Conservation (phyloP, 2,329 filamentous ascomycete genomes). For the Colletotrichum sp. region DNA sequence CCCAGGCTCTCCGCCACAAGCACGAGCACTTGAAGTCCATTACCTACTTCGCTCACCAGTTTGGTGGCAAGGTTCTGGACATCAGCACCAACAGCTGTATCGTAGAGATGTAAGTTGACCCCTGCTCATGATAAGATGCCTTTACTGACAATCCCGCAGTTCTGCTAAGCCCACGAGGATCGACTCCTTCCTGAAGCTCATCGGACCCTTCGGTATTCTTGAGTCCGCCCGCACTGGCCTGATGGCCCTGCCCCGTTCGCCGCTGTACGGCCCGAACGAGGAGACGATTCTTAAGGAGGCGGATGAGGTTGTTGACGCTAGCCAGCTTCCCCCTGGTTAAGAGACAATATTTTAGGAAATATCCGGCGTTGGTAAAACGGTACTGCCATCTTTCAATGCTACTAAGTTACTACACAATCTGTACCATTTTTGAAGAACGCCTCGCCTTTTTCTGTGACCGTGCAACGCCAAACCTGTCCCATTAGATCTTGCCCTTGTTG, state of each 20-base stretch:
- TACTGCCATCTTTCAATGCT: constrained; percentile 22
- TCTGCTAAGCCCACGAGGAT: constrained; percentile 94
- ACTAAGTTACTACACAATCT: constrained; percentile 20
- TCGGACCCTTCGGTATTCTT: constrained; percentile 92
- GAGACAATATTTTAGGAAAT: constrained; percentile 20
- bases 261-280: constrained; percentile 77
- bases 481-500: constrained; percentile 82
- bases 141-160: constrained; percentile 46
- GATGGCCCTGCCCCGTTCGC: constrained; percentile 95
- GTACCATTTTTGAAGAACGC: constrained; percentile 19
- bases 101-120: constrained; percentile 82
- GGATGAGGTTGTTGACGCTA: constrained; percentile 92
- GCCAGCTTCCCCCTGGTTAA: constrained; percentile 90
- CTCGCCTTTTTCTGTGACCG: constrained; percentile 16
- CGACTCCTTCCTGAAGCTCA: constrained; percentile 96
- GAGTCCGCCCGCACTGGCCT: constrained; percentile 95
- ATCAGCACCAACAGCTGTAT: constrained; percentile 99
- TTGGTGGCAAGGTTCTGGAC: constrained; percentile 95
- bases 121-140: neutral
- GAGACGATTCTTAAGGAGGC: constrained; percentile 80
- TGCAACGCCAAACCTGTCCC: neutral
- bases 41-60: constrained; percentile 96
- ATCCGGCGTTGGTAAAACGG: constrained; percentile 24
- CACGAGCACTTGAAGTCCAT: constrained; percentile 97
- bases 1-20: constrained; percentile 92